A percentile compares a stretch with the other conserved stretches of the same genome.
Evolutionary conservation across 306 rosid species (phyloP).

Genomic region (Sindora glabra): DNA sequence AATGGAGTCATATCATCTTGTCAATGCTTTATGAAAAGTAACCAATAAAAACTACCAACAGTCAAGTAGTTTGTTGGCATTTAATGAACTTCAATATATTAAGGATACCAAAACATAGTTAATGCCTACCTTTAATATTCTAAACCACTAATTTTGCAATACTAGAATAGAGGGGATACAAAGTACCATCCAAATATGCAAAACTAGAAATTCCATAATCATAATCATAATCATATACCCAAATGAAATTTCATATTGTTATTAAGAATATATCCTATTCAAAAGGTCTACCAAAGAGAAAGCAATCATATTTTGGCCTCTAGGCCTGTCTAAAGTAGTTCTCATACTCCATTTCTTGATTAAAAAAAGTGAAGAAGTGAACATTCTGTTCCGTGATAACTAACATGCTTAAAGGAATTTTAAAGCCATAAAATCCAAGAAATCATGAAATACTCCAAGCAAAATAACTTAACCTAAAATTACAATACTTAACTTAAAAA

Average conservation of each 20-base stretch:
- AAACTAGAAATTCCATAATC: not conserved
- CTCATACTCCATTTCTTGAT: slow-evolving; percentile 63
- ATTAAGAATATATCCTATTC: not conserved
- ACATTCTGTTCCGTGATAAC: slow-evolving; percentile 16
- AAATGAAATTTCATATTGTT: slow-evolving; percentile 3
- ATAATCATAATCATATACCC: not conserved
- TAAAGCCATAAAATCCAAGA: slow-evolving; percentile 25
- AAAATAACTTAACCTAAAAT: slow-evolving; percentile 11
- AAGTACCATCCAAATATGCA: slow-evolving; percentile 90
- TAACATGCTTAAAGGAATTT: slow-evolving; percentile 20
- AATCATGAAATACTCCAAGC: slow-evolving; percentile 19
- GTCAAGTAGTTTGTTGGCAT: too few species aligned
- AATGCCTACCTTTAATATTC: slow-evolving; percentile 72
- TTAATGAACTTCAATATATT: too few species aligned
- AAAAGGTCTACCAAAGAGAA: slow-evolving; percentile 65
- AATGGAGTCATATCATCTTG: not conserved
- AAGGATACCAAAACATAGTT: too few species aligned
- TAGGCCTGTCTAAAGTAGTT: slow-evolving; percentile 44
- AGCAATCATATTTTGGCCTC: slow-evolving; percentile 76
- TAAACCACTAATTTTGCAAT: slow-evolving; percentile 52
- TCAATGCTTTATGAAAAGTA: not conserved
- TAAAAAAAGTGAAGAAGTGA: slow-evolving; percentile 21
- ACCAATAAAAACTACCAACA: too few species aligned
- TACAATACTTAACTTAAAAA: too few species aligned
- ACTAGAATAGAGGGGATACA: slow-evolving; percentile 73